Base-by-base conservation (phyloP, 148 eudicot genomes). In the Pharnaceum exiguum region DNA sequence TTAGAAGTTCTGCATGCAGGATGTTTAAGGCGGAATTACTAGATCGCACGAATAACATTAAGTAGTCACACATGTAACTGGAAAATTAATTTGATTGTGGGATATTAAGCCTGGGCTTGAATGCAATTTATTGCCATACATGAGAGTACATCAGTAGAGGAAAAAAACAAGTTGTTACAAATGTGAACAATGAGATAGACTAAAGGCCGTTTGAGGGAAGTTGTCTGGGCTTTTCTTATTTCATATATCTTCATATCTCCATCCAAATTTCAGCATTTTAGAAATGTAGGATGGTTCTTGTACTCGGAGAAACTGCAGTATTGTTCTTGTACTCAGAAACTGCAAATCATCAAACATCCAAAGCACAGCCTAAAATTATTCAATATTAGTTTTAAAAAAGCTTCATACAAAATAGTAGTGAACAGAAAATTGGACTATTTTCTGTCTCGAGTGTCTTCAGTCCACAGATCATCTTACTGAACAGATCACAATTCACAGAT, bases 231-330 rank as follows among this genome's bases (percentile, higher is more conserved):
- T n/a, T n/a, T n/a, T n/a, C n/a, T n/a, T n/a, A n/a, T n/a, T n/a
- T n/a, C n/a, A n/a, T n/a, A n/a, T n/a, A n/a, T 48, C 45, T 33
- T 26, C 57, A 40, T 45, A 39, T 2, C 25, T 19, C 21, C 22
- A 44, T 26, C 24, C 44, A 11, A 13, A 28, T 17, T 19, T 36
- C 44, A 43, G 54, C 16, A 22, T 3, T 3, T 18, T 19, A 31
- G 46, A 26, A 32, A 23, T 27, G 40, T 16, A 10, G n/a, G n/a
- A 28, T 37, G 39, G 8, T 40, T 55, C 24, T 62, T 55, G 12
- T 15, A 22, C 2, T 62, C 57, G 62, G 57, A 46, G 46, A 23
- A 46, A 70, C 74, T 70, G 74, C 68, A 70, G n/a, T 10, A 28
- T 37, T 40, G 8, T 40, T 55, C 24, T 62, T 55, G 12, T 15